Percentiles rank a stretch among this genome's conserved stretches.
These are phyloP conservation scores for Metschnikowia cerradonensis DNA, from an alignment of 805 yeast genomes.

Conservation along the genomic window DNA sequence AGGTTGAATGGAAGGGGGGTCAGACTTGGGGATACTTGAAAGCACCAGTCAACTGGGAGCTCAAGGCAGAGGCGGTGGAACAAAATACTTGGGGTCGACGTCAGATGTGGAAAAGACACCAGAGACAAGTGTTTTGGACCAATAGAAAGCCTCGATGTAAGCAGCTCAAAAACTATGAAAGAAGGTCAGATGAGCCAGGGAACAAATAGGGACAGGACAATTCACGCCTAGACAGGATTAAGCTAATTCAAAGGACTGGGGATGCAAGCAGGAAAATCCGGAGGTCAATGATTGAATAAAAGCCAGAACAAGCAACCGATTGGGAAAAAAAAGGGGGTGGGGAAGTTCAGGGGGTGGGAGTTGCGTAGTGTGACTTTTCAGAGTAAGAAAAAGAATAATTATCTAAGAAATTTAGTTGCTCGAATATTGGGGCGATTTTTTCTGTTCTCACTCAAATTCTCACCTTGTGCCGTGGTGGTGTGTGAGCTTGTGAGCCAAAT, in stretches of 20 bases:
- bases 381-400: background rate
- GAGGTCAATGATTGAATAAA: background rate
- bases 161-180: background rate
- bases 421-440: constrained; percentile 5
- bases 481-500: constrained; percentile 1
- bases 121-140: background rate
- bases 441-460: constrained; percentile 5
- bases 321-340: background rate
- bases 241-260: background rate
- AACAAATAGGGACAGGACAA: background rate
- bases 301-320: background rate
- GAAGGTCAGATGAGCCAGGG: background rate
- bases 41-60: background rate
- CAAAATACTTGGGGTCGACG: background rate
- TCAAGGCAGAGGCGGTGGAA: background rate
- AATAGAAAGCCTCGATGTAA: background rate
- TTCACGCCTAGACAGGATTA: background rate
- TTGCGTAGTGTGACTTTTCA: background rate
- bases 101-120: background rate
- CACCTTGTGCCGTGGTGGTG: constrained; percentile 5
- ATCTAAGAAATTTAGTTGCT: constrained; percentile 1
- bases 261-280: background rate
- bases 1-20: background rate
- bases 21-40: background rate
- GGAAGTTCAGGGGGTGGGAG: background rate